Evolutionary conservation across 805 yeast genomes (phyloP), one percentile per base, ranked within the genome.

Genomic region (Yarrowia bubula): DNA sequence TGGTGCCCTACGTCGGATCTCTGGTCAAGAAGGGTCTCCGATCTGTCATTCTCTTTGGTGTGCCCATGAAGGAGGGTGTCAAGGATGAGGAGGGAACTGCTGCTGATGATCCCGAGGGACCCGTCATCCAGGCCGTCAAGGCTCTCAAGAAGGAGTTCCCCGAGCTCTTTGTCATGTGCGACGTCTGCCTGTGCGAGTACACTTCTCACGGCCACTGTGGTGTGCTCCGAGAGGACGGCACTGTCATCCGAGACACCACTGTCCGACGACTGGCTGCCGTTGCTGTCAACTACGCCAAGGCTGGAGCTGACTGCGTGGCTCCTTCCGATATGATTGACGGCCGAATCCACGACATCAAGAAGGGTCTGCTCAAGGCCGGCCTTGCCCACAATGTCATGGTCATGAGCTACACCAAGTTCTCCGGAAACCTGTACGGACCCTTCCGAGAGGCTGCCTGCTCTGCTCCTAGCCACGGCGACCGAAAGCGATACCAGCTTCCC

Each of bases 151-250:
- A 76, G 48, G 77, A 83, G 14, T 92, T 89, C 78, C 98, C 99
- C 4, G 88, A 84, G 32, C 81, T 95, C 66, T 93, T 87, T 75
- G 84, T 95, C 68, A 85, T 92, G 83, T 89, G 97, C 73, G 99
- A 95, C 74, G 98, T 93, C 31, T 95, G 99, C 76, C 79, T 95
- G 63, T 95, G 99, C 79, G 99, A 95, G 77, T 95, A 91, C 76
- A 95, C 99, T 8, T 83, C 87, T 65, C 98, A 95, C 72, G 99
- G 99, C n/a, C 99, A 95, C 75, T 95, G 99, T 78, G 99, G 99
- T 44, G 81, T 92, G 14, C 80, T 95, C 63, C 82, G 87, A 67
- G 96, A 89, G 65, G 98, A 92, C 74, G 98, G 98, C 8, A 73
- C 89, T 9, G 84, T 95, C 71, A 87, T 89, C 74, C 83, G 96